Percentiles rank a stretch among this genome's conserved stretches.
Conservation (phyloP, 805 yeast species). For the Metschnikowia gelsemii region DNA sequence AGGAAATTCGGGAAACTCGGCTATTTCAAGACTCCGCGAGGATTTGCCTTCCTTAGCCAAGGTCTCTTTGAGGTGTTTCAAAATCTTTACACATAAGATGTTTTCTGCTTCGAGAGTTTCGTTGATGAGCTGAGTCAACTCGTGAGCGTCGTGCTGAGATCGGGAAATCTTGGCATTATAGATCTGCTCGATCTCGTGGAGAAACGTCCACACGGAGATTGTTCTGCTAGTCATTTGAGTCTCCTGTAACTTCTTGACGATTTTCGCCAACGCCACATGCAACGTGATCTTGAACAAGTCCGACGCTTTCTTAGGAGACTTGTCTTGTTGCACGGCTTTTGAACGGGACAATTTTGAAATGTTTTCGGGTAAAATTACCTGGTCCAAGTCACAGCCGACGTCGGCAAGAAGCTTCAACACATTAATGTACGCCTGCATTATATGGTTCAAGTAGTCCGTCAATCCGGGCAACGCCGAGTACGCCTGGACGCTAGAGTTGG, state of each 20-base stretch:
- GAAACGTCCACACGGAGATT: slow-evolving; percentile 74
- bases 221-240: slow-evolving; percentile 53
- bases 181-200: slow-evolving; percentile 68
- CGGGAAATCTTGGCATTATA: slow-evolving; percentile 73
- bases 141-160: slow-evolving; percentile 95
- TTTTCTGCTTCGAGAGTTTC: slow-evolving; percentile 76
- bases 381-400: slow-evolving; percentile 14
- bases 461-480: slow-evolving; percentile 60
- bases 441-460: slow-evolving; percentile 52
- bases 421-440: slow-evolving; percentile 31
- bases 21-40: slow-evolving; percentile 11
- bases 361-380: slow-evolving; percentile 14
- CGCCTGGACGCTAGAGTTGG: slow-evolving; percentile 85
- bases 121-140: slow-evolving; percentile 73
- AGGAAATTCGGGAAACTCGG: slow-evolving; percentile 62
- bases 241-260: slow-evolving; percentile 59
- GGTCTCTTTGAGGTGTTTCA: slow-evolving; percentile 21
- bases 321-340: slow-evolving; percentile 11
- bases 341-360: slow-evolving; percentile 21
- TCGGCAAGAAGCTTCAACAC: slow-evolving; percentile 21
- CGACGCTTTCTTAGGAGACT: slow-evolving; percentile 11
- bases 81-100: slow-evolving; percentile 37
- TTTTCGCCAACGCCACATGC: slow-evolving; percentile 55
- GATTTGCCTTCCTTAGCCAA: slow-evolving; percentile 1
- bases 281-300: slow-evolving; percentile 44